Evolutionary conservation across 345 rosid genomes (phyloP).

Genomic region (Litchi chinensis): DNA sequence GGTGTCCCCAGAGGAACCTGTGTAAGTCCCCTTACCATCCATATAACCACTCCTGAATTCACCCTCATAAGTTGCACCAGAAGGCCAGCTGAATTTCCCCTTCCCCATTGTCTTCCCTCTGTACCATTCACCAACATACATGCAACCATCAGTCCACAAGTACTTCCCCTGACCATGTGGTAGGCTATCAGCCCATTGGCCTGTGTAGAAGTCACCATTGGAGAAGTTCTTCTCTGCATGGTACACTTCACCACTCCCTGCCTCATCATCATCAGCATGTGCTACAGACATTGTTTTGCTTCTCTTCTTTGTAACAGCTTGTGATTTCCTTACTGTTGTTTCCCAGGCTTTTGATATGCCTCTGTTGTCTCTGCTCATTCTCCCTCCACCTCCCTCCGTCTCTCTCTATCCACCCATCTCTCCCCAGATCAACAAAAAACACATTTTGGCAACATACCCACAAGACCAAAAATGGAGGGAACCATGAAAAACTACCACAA

Average conservation of each 20-base stretch:
- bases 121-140: conserved; percentile 91
- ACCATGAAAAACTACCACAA: neutral
- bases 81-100: conserved; percentile 92
- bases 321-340: conserved; percentile 38
- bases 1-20: conserved; percentile 64
- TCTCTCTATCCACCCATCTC: conserved; percentile 22
- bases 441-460: conserved; percentile 12
- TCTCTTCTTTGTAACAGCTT: conserved; percentile 46
- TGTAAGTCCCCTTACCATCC: conserved; percentile 94
- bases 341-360: conserved; percentile 47
- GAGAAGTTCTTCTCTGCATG: conserved; percentile 62
- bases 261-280: conserved; percentile 83
- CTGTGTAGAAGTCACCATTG: conserved; percentile 87
- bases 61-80: conserved; percentile 94
- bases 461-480: conserved; percentile 12
- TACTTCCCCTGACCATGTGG: conserved; percentile 90
- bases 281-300: conserved; percentile 74
- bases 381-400: conserved; percentile 27
- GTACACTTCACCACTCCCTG: conserved; percentile 39
- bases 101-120: conserved; percentile 73
- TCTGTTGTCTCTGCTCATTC: conserved; percentile 43
- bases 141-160: conserved; percentile 92
- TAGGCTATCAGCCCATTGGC: conserved; percentile 63
- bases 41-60: conserved; percentile 85
- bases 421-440: conserved; percentile 19